phyloP scores from a whole-genome alignment of 164 flowering plant genomes.

The Stephania yunnanensis region DNA sequence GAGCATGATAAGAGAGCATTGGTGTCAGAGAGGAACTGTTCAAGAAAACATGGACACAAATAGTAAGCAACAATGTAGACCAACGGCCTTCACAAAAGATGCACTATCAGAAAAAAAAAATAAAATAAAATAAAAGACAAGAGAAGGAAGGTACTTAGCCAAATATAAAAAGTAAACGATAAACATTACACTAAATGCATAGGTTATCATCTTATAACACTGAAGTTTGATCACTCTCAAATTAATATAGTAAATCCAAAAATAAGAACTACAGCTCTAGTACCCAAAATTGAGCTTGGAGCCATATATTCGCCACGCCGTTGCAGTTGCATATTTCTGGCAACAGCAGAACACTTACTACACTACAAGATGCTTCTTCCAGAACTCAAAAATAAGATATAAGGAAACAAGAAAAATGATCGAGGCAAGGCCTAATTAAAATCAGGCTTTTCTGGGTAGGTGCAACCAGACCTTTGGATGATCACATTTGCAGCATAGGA shows the following conservation, averaged over 20 bases:
- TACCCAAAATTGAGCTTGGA: neutral
- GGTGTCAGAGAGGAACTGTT: neutral
- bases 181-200: neutral
- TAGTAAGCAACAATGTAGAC: neutral
- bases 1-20: neutral
- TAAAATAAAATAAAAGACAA: neutral
- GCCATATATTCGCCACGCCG: neutral
- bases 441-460: conserved; percentile 87
- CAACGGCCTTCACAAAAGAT: neutral
- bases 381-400: conserved; percentile 3
- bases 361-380: neutral
- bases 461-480: conserved; percentile 96
- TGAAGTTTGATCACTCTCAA: neutral
- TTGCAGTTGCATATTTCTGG: neutral
- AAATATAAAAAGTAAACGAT: neutral
- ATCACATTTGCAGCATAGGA: conserved; percentile 83
- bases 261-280: neutral
- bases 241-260: neutral
- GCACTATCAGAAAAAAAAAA: neutral
- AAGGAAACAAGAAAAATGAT: neutral
- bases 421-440: conserved; percentile 26
- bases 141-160: neutral
- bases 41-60: neutral
- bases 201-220: neutral
- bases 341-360: neutral